A percentile compares a stretch with the other conserved stretches of the same genome.
phyloP scores from a whole-genome alignment of 2,329 filamentous ascomycete genomes.

The Paecilomyces niveus region DNA sequence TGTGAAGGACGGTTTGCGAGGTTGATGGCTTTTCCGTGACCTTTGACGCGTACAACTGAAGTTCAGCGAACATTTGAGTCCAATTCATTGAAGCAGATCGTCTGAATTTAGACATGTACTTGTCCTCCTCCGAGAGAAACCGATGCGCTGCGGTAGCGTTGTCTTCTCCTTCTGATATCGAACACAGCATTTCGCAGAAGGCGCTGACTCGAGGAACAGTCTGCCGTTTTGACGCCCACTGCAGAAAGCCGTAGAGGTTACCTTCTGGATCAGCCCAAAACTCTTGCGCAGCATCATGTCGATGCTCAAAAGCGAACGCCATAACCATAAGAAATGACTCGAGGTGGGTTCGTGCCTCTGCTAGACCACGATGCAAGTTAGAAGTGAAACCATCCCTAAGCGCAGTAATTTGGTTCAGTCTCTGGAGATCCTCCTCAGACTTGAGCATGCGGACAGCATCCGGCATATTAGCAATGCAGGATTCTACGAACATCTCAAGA shows the following conservation, averaged over 20 bases:
- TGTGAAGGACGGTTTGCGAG: slow-evolving; percentile 50
- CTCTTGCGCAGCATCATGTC: slow-evolving; percentile 72
- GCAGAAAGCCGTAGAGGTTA: slow-evolving; percentile 87
- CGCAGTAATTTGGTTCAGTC: slow-evolving; percentile 39
- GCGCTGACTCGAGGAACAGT: slow-evolving; percentile 94
- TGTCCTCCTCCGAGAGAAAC: slow-evolving; percentile 81
- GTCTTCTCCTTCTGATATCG: slow-evolving; percentile 73
- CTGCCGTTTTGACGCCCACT: slow-evolving; percentile 92
- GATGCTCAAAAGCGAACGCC: slow-evolving; percentile 80
- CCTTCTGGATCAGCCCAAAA: slow-evolving; percentile 93
- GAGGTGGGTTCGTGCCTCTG: slow-evolving; percentile 52
- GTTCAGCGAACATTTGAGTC: slow-evolving; percentile 84
- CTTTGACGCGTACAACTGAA: slow-evolving; percentile 74
- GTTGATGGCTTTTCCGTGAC: slow-evolving; percentile 64
- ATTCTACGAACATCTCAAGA: slow-evolving; percentile 80
- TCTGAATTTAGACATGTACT: slow-evolving; percentile 68
- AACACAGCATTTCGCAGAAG: slow-evolving; percentile 92
- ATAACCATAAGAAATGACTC: slow-evolving; percentile 91
- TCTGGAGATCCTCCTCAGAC: slow-evolving; percentile 80
- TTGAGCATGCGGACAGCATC: slow-evolving; percentile 82
- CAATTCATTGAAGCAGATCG: slow-evolving; percentile 82
- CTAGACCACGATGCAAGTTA: slow-evolving; percentile 31
- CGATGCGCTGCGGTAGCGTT: slow-evolving; percentile 80
- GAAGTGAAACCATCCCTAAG: slow-evolving; percentile 37
- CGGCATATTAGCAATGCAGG: slow-evolving; percentile 91